Base-by-base conservation (phyloP, 2,329 filamentous ascomycete genomes). In the Pseudogymnoascus sp. region DNA sequence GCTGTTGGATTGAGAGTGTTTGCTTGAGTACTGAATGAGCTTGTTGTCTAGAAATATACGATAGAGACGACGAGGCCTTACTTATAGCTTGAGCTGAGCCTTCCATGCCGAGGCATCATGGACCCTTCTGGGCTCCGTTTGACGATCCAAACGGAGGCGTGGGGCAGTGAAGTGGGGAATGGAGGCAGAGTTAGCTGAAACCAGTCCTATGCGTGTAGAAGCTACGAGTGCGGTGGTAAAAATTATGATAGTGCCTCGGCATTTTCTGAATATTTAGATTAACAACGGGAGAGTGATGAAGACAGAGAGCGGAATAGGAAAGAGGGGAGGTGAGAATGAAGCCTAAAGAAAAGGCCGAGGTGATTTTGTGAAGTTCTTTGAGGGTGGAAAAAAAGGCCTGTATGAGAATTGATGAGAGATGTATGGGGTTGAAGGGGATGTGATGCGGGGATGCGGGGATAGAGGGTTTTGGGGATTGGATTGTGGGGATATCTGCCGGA, bases 71-170 rank as follows among this genome's bases (percentile, higher is more conserved):
- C 18, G 27, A 2, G 29, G 4, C 4, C 48, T 13, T 55, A 55
- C 33, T 12, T 55, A 55, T 55, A 55, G 1, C 29, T 55, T 2
- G n/a, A 55, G n/a, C 4, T 18, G n/a, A 55, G 48, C 27, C 12
- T n/a, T 55, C n/a, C 27, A 55, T 55, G 29, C 48, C 48, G 48
- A 55, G 48, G 48, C 48, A 55, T 55, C 33, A 21, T 33, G 48
- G 29, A 13, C 29, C 1, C 29, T 33, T 55, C 2, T 33, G 9
- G 27, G 12, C n/a, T 18, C 27, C 5, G 27, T 33, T 55, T 33
- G 48, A 55, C n/a, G 9, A 55, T 33, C 27, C n/a, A 33, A 33
- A 18, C 8, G 5, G n/a, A 55, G 48, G 10, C 33, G 21, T 29
- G n/a, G n/a, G 9, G 29, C 10, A 55, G 27, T 6, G n/a, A 4